Conservation (phyloP, 805 yeast genomes). For the Sungouiella thailandica region DNA sequence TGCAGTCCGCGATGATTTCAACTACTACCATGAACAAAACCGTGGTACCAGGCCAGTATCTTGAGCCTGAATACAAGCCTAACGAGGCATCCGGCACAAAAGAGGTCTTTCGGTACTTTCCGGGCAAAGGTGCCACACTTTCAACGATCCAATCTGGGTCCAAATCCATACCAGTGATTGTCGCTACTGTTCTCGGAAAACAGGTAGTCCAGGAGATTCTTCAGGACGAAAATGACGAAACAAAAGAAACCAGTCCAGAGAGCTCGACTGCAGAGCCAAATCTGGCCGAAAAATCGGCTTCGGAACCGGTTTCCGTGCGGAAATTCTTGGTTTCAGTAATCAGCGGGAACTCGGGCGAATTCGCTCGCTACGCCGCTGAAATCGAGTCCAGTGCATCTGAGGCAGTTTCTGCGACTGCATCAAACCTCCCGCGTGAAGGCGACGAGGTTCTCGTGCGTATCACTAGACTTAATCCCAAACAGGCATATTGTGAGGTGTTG, state of each 20-base stretch:
- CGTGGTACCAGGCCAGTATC: slow-evolving; percentile 68
- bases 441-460: slow-evolving; percentile 79
- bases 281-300: slow-evolving; percentile 9
- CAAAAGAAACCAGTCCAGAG: slow-evolving; percentile 1
- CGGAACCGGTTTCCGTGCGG: slow-evolving; percentile 12
- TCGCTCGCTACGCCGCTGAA: slow-evolving; percentile 20
- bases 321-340: slow-evolving; percentile 27
- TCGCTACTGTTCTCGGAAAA: slow-evolving; percentile 61
- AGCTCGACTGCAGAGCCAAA: slow-evolving; percentile 11
- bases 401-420: slow-evolving; percentile 25
- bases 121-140: slow-evolving; percentile 64
- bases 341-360: slow-evolving; percentile 22
- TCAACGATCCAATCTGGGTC: slow-evolving; percentile 40
- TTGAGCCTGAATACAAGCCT: slow-evolving; percentile 51
- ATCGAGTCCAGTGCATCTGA: slow-evolving; percentile 13
- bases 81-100: slow-evolving; percentile 17
- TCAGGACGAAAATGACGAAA: slow-evolving; percentile 1
- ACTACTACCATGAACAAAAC: slow-evolving; percentile 3
- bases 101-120: slow-evolving; percentile 40
- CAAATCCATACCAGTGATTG: slow-evolving; percentile 38
- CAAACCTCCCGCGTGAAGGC: slow-evolving; percentile 72
- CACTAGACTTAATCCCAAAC: slow-evolving; percentile 57
- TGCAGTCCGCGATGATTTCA: not conserved
- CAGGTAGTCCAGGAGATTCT: slow-evolving; percentile 31
- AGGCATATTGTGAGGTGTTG: slow-evolving; percentile 74